Evolutionary conservation across 1,284 basidiomycete species (phyloP).

Genomic region (Moesziomyces aphidis): DNA sequence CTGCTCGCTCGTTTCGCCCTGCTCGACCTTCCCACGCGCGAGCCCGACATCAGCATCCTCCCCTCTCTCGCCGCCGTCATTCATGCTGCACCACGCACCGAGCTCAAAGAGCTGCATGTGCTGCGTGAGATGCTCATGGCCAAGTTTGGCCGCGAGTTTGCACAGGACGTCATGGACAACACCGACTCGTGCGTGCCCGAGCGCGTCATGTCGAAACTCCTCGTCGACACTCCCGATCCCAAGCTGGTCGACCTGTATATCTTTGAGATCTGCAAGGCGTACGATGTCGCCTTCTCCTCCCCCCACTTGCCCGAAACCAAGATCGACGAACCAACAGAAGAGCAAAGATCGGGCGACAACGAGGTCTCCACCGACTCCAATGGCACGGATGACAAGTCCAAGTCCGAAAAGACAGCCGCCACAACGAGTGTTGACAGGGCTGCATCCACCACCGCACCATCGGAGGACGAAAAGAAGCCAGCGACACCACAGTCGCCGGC

Average conservation of each 20-base stretch:
- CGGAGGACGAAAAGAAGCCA: conserved; percentile 14
- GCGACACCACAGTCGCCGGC: conserved; percentile 5
- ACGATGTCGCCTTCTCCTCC: conserved; percentile 52
- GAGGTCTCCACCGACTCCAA: background rate
- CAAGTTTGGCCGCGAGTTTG: conserved; percentile 88
- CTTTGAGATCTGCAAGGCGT: conserved; percentile 58
- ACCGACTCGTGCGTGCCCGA: conserved; percentile 81
- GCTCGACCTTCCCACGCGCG: conserved; percentile 81
- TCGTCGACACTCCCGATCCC: conserved; percentile 76
- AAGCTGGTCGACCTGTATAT: conserved; percentile 78
- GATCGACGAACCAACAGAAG: conserved; percentile 8
- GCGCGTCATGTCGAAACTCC: conserved; percentile 80
- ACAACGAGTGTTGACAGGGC: background rate
- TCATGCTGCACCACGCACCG: conserved; percentile 86
- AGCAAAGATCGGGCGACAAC: conserved; percentile 5
- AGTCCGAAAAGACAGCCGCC: conserved; percentile 5
- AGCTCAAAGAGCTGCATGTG: conserved; percentile 81
- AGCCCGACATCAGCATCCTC: conserved; percentile 83
- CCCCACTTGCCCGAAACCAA: conserved; percentile 39
- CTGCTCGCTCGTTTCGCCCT: conserved; percentile 91
- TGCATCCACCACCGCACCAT: conserved; percentile 3
- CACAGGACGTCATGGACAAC: conserved; percentile 83
- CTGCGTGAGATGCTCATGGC: conserved; percentile 93
- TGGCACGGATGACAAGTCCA: conserved; percentile 8
- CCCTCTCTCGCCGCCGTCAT: conserved; percentile 84